Evolutionary conservation across 352 stramenopile species (phyloP), one percentile per base, ranked within the genome.

Genomic region (Stramenopiles sp.): DNA sequence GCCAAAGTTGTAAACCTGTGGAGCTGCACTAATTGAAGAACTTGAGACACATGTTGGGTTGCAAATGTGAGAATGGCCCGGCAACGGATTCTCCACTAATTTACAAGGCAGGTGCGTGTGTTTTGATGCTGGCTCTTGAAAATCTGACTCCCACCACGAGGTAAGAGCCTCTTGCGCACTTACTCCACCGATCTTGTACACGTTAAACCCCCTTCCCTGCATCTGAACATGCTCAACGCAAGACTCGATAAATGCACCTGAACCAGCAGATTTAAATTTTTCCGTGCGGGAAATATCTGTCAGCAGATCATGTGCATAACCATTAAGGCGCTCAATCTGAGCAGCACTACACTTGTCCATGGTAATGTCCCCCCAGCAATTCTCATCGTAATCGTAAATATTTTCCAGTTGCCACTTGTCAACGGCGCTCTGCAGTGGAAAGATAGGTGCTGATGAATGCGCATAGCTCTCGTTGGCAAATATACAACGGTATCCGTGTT

Each of bases 41-140:
- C n/a, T n/a, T n/a, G n/a, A n/a, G n/a, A n/a, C n/a, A 71, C 53
- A 71, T 2, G 53, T 71, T 35, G 53, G 53, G 35, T 71, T 71
- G 53, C 53, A 71, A 31, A 71, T 71, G 12, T 71, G 53, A 31
- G 53, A 33, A 4, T 71, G 33, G 12, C 12, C 53, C 35, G 33
- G 33, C 12, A 35, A 31, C 35, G 53, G 33, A 33, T 71, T 71
- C 33, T 71, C n/a, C n/a, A n/a, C n/a, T n/a, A n/a, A 71, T 6
- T 71, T 33, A 6, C 53, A 71, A 71, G 53, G 53, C 12, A 33
- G 33, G 12, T 71, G 35, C 33, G 53, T 71, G 35, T 71, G 53
- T 71, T 71, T 71, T 35, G 31, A 35, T 35, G 53, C 53, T 2
- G 53, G 53, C 33, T 71, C 53, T 4, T 31, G 33, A 2, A 31